Percentiles rank a stretch among this genome's conserved stretches.
phyloP scores from a whole-genome alignment of 805 yeast genomes.

The Ogataea nonfermentans region DNA sequence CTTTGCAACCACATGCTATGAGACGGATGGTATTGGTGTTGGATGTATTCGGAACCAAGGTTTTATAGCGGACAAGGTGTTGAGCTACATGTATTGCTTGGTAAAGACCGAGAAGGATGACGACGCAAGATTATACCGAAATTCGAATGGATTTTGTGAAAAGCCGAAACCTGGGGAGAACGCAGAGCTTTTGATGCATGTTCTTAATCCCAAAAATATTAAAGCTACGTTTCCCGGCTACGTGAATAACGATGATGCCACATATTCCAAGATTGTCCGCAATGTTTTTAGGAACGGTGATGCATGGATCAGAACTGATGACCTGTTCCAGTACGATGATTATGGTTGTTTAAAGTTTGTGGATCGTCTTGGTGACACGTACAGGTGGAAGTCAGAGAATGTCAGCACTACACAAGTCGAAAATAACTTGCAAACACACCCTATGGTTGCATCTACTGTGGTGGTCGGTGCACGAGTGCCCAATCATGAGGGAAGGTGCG shows the following conservation, averaged over 20 bases:
- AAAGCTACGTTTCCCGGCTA: constrained; percentile 86
- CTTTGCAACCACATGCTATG: constrained; percentile 78
- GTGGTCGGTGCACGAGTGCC: constrained; percentile 88
- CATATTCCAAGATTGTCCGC: constrained; percentile 68
- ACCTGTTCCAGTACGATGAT: constrained; percentile 66
- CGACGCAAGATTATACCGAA: constrained; percentile 66
- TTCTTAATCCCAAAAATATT: constrained; percentile 58
- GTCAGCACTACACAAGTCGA: constrained; percentile 94
- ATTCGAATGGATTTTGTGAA: constrained; percentile 60
- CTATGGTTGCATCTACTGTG: constrained; percentile 60
- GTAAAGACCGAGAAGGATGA: constrained; percentile 81
- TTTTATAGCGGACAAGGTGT: constrained; percentile 64
- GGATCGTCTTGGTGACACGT: constrained; percentile 92
- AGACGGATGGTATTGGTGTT: constrained; percentile 56
- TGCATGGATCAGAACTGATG: constrained; percentile 90
- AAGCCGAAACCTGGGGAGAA: constrained; percentile 60
- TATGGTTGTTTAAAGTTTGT: constrained; percentile 76
- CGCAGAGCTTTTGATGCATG: constrained; percentile 83
- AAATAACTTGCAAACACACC: constrained; percentile 53
- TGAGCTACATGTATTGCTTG: constrained; percentile 54
- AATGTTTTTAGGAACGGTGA: constrained; percentile 84
- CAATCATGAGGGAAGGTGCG: constrained; percentile 91
- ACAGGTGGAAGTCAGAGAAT: constrained; percentile 95
- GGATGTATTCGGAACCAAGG: constrained; percentile 85
- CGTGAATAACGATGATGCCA: constrained; percentile 73